Evolutionary conservation across 1,284 basidiomycete species (phyloP).

Genomic region (Anthracocystis walkeri): DNA sequence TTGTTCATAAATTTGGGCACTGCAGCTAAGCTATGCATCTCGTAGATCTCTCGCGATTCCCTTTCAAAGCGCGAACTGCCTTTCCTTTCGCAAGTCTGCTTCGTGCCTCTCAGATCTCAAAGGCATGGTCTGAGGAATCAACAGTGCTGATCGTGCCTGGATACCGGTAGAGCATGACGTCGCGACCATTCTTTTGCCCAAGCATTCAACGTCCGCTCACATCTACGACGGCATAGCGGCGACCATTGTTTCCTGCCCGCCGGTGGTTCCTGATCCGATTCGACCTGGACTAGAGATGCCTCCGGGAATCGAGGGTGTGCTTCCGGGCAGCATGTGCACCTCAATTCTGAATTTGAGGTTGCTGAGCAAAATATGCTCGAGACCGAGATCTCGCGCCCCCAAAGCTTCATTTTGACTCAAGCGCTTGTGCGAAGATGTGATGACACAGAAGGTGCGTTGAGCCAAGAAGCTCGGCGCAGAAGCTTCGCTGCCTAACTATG

Average conservation of each 20-base stretch:
- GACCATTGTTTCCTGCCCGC: background rate
- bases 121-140: background rate
- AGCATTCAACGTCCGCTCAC: conserved; percentile 7
- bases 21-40: conserved; percentile 8
- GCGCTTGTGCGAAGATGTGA: background rate
- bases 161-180: background rate
- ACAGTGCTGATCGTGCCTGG: background rate
- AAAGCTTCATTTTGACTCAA: background rate
- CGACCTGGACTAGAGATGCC: background rate
- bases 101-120: background rate
- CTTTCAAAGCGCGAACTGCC: background rate
- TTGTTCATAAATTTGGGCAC: background rate
- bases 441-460: too few species aligned
- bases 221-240: conserved; percentile 9
- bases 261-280: conserved; percentile 1
- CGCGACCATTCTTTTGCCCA: background rate
- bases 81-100: too few species aligned
- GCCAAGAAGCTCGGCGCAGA: background rate
- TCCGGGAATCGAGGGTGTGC: background rate
- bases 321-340: background rate
- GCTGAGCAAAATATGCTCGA: background rate
- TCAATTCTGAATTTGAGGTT: background rate
- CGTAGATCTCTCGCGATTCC: conserved; percentile 4
- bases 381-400: background rate
- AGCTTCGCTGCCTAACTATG: background rate